phyloP scores from a whole-genome alignment of 495 filamentous ascomycete species.

The Penicillium taxi region DNA sequence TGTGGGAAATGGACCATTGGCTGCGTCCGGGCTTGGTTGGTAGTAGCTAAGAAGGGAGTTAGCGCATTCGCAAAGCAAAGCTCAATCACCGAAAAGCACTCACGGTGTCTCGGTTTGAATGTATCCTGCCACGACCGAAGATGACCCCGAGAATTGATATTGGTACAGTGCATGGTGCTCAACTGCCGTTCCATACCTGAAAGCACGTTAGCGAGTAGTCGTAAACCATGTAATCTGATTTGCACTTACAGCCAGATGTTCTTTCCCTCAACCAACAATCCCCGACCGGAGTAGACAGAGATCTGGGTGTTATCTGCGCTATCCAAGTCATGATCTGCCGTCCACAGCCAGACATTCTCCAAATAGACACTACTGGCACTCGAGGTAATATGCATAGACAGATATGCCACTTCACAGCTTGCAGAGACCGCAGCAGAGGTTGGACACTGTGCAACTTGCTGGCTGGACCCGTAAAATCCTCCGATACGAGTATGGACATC shows the following conservation, averaged over 20 bases:
- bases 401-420: conserved; percentile 56
- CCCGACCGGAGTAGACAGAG: conserved; percentile 61
- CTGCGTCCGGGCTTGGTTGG: conserved; percentile 56
- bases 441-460: conserved; percentile 45
- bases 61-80: not conserved
- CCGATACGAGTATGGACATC: conserved; percentile 52
- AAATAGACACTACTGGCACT: conserved; percentile 44
- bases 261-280: conserved; percentile 51
- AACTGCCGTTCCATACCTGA: conserved; percentile 55
- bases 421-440: conserved; percentile 27
- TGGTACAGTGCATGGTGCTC: conserved; percentile 78
- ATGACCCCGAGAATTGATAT: conserved; percentile 65
- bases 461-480: conserved; percentile 45
- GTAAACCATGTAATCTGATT: not conserved
- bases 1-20: conserved; percentile 45
- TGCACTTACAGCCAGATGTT: conserved; percentile 49
- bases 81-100: conserved; percentile 4
- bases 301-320: conserved; percentile 48
- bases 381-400: conserved; percentile 58
- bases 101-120: conserved; percentile 77
- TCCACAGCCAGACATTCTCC: conserved; percentile 67
- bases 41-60: conserved; percentile 36
- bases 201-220: conserved; percentile 6
- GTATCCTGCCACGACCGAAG: conserved; percentile 63
- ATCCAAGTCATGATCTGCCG: conserved; percentile 69